Percentiles rank a stretch among this genome's conserved stretches.
phyloP scores from a whole-genome alignment of 768 basidiomycete species.

The Mycena alexandri region DNA sequence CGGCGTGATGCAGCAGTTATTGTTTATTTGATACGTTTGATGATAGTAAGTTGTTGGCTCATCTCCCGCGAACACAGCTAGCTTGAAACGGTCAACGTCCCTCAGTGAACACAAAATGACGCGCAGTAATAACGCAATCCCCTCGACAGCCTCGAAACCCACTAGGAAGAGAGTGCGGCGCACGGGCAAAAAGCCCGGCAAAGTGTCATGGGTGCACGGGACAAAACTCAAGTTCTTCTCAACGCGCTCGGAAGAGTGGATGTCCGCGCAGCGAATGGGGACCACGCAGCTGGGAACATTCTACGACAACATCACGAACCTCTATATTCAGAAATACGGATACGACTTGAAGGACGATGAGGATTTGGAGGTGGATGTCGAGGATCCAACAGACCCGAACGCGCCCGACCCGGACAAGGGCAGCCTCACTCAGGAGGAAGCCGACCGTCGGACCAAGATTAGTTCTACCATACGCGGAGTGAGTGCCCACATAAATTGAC shows the following conservation, averaged over 20 bases:
- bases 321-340: background rate
- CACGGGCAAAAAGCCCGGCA: background rate
- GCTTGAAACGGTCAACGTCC: no score
- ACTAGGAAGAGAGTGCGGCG: background rate
- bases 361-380: background rate
- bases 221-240: background rate
- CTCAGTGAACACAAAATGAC: no score
- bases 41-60: no score
- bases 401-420: background rate
- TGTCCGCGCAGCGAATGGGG: background rate
- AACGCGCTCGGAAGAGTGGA: background rate
- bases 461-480: background rate
- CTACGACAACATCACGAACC: background rate
- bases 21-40: no score
- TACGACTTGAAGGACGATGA: slow-evolving; percentile 2
- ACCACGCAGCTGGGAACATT: background rate
- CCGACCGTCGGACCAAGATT: background rate
- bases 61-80: no score
- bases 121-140: background rate
- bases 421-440: background rate
- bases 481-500: no score
- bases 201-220: background rate
- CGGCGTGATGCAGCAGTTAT: no score
- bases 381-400: background rate
- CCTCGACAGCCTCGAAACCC: background rate